Conservation (phyloP, 805 yeast genomes). For the Teunomyces atbi region DNA sequence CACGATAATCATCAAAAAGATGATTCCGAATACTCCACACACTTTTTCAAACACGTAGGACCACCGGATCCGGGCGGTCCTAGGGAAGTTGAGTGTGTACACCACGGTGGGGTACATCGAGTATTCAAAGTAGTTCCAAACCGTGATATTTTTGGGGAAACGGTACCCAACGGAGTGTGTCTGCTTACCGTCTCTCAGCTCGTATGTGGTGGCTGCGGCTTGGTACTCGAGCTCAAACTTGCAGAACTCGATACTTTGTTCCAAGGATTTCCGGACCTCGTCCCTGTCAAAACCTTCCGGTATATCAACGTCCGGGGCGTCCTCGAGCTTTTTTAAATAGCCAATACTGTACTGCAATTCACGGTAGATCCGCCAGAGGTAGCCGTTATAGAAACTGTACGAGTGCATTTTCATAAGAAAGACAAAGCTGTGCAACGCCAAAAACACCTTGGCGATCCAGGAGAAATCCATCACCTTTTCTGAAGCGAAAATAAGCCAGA, state of each 20-base stretch:
- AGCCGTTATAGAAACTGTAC: conserved; percentile 88
- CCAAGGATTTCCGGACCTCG: conserved; percentile 7
- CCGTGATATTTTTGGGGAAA: conserved; percentile 75
- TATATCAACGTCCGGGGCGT: conserved; percentile 16
- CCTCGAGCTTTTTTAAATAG: conserved; percentile 41
- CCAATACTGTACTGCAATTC: conserved; percentile 53
- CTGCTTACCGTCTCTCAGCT: conserved; percentile 5
- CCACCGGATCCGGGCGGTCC: conserved; percentile 70
- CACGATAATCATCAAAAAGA: conserved; percentile 73
- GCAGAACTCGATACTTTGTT: conserved; percentile 64
- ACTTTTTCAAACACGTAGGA: conserved; percentile 64
- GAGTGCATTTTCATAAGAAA: conserved; percentile 95
- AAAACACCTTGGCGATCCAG: conserved; percentile 88
- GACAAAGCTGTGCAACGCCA: conserved; percentile 81
- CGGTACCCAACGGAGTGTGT: conserved; percentile 3
- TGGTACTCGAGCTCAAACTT: conserved; percentile 66
- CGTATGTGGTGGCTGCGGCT: conserved; percentile 28
- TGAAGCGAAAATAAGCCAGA: conserved; percentile 59
- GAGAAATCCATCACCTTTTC: conserved; percentile 50
- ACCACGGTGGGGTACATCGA: conserved; percentile 89
- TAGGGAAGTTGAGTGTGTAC: conserved; percentile 78
- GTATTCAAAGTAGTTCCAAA: conserved; percentile 67
- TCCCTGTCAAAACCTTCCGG: conserved; percentile 5
- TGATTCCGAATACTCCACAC: conserved; percentile 83
- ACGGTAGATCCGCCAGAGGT: conserved; percentile 62